Base-by-base conservation (phyloP, 108 stramenopile species). In the Fragilaria radians region DNA sequence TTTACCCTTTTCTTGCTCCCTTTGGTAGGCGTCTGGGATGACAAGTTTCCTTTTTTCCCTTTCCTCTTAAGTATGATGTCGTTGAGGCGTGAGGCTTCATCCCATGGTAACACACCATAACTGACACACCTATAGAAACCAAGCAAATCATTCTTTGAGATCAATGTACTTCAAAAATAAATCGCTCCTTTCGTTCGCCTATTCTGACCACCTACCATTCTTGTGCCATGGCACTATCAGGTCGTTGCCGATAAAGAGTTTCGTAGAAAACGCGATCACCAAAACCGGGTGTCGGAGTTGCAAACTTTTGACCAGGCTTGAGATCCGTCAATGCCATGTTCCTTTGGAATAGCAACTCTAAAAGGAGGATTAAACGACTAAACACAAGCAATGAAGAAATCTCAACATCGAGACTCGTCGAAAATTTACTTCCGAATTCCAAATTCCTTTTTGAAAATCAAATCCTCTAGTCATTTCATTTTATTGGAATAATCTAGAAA, bases 241-340 rank as follows among this genome's bases (percentile, higher is more conserved):
- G 88, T 23, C 86, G 79, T 63, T 93, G 88, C 28, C 70, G 59
- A 4, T 83, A 54, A 21, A 93, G 63, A 22, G 88, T 89, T 57
- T 93, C 91, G 59, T 89, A 89, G 52, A 65, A 61, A 11, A 72
- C 76, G 22, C 78, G 59, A 54, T 86, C 82, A 25, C 82, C 82
- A 63, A 80, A 79, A 5, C 91, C 91, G 0, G 86, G 88, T 0
- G 91, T 89, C 2, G 87, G 91, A 14, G 91, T 93, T 1, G 91
- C 85, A 34, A 74, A 78, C 48, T 88, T 93, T 62, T 93, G 91
- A 28, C 91, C 91, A 49, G 88, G 80, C 46, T 89, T 89, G 9
- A 78, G 64, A 7, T 33, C 55, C 17, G 36, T 11, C 36, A 42
- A 11, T 7, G 36, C 14, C 36, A 14, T 11, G 36, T 42, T 42